A percentile compares a stretch with the other conserved stretches of the same genome.
phyloP scores from a whole-genome alignment of 371 early-diverging fungal genomes.

The Funneliformis caledonium region DNA sequence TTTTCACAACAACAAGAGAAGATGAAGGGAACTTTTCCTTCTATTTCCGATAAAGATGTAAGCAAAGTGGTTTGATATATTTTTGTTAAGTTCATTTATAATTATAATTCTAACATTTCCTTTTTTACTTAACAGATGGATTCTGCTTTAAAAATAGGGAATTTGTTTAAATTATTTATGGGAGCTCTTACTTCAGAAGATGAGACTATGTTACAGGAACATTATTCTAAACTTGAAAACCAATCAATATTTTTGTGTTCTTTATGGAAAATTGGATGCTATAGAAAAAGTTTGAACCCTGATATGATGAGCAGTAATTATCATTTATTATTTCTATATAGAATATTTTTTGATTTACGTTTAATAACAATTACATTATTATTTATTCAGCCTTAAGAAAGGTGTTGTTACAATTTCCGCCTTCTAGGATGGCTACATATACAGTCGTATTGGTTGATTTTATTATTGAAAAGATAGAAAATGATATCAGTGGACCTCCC shows the following conservation, averaged over 20 bases:
- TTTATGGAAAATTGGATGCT: conserved; percentile 56
- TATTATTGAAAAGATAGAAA: conserved; percentile 35
- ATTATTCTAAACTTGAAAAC: conserved; percentile 62
- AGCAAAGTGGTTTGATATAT: not conserved
- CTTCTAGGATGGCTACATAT: conserved; percentile 70
- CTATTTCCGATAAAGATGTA: conserved; percentile 36
- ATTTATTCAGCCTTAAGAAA: conserved; percentile 60
- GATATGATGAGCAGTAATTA: conserved; percentile 26
- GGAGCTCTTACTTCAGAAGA: conserved; percentile 2
- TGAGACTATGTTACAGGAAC: conserved; percentile 35
- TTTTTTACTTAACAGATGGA: not conserved
- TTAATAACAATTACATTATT: conserved; percentile 12
- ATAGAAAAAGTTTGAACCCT: conserved; percentile 17
- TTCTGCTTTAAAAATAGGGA: conserved; percentile 21
- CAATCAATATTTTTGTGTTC: conserved; percentile 71
- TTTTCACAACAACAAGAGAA: conserved; percentile 48
- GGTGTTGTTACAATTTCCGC: conserved; percentile 67
- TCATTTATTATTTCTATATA: not conserved
- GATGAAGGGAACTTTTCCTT: conserved; percentile 38
- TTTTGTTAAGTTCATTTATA: not conserved
- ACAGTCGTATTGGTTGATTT: conserved; percentile 49
- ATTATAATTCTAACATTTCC: not conserved
- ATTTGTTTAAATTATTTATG: conserved; percentile 7
- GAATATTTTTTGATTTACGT: not conserved
- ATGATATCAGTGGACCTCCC: conserved; percentile 28